A percentile compares a stretch with the other conserved stretches of the same genome.
These are phyloP conservation scores for Aureobasidium sp. DNA, from an alignment of 2,329 filamentous ascomycete genomes.

Conservation along the genomic window DNA sequence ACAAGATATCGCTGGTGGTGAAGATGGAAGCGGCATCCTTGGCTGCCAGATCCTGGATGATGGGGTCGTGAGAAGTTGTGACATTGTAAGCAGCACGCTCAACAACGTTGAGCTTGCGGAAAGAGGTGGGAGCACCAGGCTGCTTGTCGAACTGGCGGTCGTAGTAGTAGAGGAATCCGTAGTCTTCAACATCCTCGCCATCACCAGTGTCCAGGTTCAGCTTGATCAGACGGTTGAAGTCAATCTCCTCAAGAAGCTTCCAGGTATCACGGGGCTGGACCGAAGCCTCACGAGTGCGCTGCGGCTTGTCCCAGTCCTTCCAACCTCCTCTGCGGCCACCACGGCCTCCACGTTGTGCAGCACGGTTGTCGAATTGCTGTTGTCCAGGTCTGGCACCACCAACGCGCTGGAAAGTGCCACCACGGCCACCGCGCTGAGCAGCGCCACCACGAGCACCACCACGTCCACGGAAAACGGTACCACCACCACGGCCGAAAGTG, in stretches of 20 bases:
- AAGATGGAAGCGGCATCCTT: conserved; percentile 96
- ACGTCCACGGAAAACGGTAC: conserved; percentile 77
- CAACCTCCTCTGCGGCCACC: conserved; percentile 88
- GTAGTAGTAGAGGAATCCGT: conserved; percentile 98
- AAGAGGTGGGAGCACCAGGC: conserved; percentile 72
- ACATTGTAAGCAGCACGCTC: conserved; percentile 98
- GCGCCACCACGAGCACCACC: conserved; percentile 62
- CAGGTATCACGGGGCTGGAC: conserved; percentile 96
- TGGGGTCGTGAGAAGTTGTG: conserved; percentile 88
- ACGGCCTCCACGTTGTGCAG: conserved; percentile 60
- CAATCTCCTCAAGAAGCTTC: conserved; percentile 94
- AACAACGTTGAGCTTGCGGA: conserved; percentile 79
- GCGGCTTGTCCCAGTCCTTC: conserved; percentile 98
- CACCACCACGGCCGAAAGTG: conserved; percentile 75
- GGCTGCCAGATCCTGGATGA: conserved; percentile 94
- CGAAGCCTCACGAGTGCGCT: conserved; percentile 90
- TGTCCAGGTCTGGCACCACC: conserved; percentile 61
- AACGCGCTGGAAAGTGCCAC: conserved; percentile 64
- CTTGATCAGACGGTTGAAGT: conserved; percentile 91
- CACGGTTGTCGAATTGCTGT: conserved; percentile 63
- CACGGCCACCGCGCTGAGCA: conserved; percentile 58
- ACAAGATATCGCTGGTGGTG: conserved; percentile 92
- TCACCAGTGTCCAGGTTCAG: conserved; percentile 92
- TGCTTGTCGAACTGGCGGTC: conserved; percentile 92
- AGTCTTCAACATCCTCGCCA: conserved; percentile 89